Evolutionary conservation across 2,329 filamentous ascomycete genomes (phyloP).

Genomic region (Berkeleyomyces rouxiae): DNA sequence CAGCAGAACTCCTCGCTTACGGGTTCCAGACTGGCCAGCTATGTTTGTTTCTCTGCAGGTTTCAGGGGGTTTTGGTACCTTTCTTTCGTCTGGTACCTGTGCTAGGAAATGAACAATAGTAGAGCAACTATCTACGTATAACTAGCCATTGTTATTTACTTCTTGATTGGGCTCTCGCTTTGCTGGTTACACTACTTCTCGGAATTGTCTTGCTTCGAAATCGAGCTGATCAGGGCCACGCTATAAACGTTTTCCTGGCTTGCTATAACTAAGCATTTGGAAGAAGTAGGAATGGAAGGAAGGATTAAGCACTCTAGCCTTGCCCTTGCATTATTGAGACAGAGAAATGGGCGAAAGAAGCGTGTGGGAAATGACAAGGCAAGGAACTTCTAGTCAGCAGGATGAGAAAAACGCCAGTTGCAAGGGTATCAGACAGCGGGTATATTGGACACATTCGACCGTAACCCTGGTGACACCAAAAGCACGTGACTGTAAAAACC

Average conservation of each 20-base stretch:
- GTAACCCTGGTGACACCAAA: neutral
- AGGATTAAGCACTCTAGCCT: neutral
- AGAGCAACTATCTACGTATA: no score
- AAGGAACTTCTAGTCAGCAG: neutral
- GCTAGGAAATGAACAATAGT: no score
- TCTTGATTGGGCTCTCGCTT: no score
- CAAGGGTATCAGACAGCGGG: neutral
- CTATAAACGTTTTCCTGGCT: neutral
- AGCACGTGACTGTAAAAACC: neutral
- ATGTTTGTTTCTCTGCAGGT: neutral
- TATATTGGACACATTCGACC: neutral
- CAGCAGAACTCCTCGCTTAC: neutral
- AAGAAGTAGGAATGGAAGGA: neutral
- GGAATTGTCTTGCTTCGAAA: neutral
- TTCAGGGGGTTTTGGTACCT: neutral
- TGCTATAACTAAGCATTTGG: neutral
- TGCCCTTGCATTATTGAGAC: neutral
- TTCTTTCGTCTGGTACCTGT: neutral
- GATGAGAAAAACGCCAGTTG: neutral
- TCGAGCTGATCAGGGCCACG: neutral
- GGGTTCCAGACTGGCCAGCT: neutral
- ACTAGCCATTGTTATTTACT: no score
- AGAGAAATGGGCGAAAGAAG: neutral
- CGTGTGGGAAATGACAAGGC: neutral
- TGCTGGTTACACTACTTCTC: neutral